Evolutionary conservation across 192 early-diverging fungal species (phyloP).

Genomic region (Gryganskiella cystojenkinii): DNA sequence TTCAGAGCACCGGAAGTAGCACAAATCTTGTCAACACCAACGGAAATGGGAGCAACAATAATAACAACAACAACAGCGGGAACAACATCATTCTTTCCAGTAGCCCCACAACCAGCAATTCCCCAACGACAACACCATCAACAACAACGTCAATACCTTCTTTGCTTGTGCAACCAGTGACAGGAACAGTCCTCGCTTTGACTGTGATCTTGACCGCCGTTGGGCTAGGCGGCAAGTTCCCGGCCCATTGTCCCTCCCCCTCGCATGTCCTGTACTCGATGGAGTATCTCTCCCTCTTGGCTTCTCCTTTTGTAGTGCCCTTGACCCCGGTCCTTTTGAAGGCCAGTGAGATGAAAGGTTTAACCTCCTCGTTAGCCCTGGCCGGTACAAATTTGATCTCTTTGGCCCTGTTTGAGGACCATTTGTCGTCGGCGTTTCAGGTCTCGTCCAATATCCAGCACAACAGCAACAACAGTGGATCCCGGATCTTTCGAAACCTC

Average conservation of each 20-base stretch:
- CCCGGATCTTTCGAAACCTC: slow-evolving; percentile 53
- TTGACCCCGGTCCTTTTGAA: slow-evolving; percentile 33
- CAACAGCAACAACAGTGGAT: too few relatives aligned
- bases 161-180: slow-evolving; percentile 30
- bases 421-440: slow-evolving; percentile 54
- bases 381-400: slow-evolving; percentile 60
- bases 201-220: slow-evolving; percentile 35
- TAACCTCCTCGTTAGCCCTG: slow-evolving; percentile 32
- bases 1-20: background rate
- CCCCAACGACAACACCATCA: background rate
- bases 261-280: slow-evolving; percentile 17
- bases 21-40: background rate
- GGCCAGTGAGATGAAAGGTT: slow-evolving; percentile 4
- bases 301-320: slow-evolving; percentile 41
- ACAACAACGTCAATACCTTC: slow-evolving; percentile 6
- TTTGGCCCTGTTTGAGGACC: slow-evolving; percentile 64
- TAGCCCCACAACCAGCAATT: background rate
- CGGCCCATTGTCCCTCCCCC: slow-evolving; percentile 37
- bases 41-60: background rate
- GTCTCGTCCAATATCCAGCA: too few relatives aligned
- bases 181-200: slow-evolving; percentile 20
- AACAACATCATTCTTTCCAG: background rate
- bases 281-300: slow-evolving; percentile 30
- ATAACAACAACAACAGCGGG: background rate
- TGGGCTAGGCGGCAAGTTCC: slow-evolving; percentile 37